Conservation (phyloP, 108 stramenopile genomes). For the Epithemia pelagica region DNA sequence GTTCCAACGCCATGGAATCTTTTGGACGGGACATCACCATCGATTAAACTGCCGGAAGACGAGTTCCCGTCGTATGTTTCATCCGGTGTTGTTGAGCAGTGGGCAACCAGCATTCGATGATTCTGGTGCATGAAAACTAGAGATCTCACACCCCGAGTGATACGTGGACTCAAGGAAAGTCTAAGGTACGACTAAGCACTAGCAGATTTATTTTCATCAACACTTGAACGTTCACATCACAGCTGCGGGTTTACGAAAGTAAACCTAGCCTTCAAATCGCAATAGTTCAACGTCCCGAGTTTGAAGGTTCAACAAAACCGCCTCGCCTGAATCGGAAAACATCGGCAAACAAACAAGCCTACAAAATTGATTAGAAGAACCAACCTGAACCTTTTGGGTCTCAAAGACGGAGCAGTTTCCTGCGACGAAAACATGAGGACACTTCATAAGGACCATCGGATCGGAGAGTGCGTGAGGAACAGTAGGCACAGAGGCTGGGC, state of each 20-base stretch:
- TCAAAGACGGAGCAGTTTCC: conserved; percentile 63
- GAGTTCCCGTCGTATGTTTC: conserved; percentile 51
- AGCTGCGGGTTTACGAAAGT: too few relatives aligned
- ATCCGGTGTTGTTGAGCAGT: conserved; percentile 47
- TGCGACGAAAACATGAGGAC: conserved; percentile 53
- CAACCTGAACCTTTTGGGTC: conserved; percentile 14
- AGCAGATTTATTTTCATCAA: too few relatives aligned
- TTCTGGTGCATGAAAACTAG: too few relatives aligned
- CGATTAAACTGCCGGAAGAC: conserved; percentile 42
- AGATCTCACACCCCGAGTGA: too few relatives aligned
- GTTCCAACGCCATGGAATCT: conserved; percentile 78
- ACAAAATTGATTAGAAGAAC: conserved; percentile 9
- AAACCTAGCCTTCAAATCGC: conserved; percentile 45
- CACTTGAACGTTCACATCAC: too few relatives aligned
- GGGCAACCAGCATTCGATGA: conserved; percentile 46
- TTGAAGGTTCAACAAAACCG: conserved; percentile 66
- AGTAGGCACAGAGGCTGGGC: conserved; percentile 76
- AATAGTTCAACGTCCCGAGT: conserved; percentile 60
- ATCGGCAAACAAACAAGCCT: conserved; percentile 68
- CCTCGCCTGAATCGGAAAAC: conserved; percentile 62
- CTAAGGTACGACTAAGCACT: too few relatives aligned
- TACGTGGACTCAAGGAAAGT: too few relatives aligned
- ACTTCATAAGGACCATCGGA: conserved; percentile 61
- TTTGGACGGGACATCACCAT: conserved; percentile 51
- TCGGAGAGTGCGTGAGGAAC: conserved; percentile 60